Evolutionary conservation across 2,329 filamentous ascomycete species (phyloP).

Genomic region (Phyllosticta paracitricarpa): DNA sequence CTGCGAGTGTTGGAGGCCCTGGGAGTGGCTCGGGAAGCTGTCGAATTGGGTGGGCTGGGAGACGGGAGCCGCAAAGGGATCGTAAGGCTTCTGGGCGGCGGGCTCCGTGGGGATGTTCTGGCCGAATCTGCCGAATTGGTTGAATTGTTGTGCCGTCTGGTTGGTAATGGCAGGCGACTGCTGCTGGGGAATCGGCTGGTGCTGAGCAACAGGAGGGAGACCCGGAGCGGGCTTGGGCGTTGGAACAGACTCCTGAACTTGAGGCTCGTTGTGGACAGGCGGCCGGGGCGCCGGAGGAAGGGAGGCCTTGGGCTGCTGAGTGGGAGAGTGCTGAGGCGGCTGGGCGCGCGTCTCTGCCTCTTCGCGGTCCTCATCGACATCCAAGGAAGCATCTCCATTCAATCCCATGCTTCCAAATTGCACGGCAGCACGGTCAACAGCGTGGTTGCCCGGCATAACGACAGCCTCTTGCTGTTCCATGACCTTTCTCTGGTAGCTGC

Average conservation of each 20-base stretch:
- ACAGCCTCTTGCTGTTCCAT: slow-evolving; percentile 95
- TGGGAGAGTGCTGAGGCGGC: slow-evolving; percentile 84
- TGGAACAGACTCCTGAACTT: slow-evolving; percentile 30
- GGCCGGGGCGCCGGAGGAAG: slow-evolving; percentile 61
- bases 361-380: slow-evolving; percentile 90
- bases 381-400: slow-evolving; percentile 54
- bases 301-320: slow-evolving; percentile 73
- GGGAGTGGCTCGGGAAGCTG: slow-evolving; percentile 40
- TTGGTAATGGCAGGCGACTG: slow-evolving; percentile 39
- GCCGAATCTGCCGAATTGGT: slow-evolving; percentile 61
- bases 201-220: slow-evolving; percentile 49
- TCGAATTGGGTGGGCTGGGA: slow-evolving; percentile 36
- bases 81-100: slow-evolving; percentile 69
- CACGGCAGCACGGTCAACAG: slow-evolving; percentile 83
- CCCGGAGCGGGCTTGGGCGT: slow-evolving; percentile 53
- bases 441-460: slow-evolving; percentile 94
- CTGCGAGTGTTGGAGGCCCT: slow-evolving; percentile 48
- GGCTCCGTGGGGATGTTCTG: slow-evolving; percentile 53
- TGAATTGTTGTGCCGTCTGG: slow-evolving; percentile 40
- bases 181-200: slow-evolving; percentile 31
- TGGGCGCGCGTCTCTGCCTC: slow-evolving; percentile 91
- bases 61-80: slow-evolving; percentile 73
- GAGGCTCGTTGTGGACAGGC: slow-evolving; percentile 30
- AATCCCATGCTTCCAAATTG: slow-evolving; percentile 95
- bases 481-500: slow-evolving; percentile 76